A percentile compares a stretch with the other conserved stretches of the same genome.
phyloP scores from a whole-genome alignment of 2,329 filamentous ascomycete species.

The Raffaelea arxii region DNA sequence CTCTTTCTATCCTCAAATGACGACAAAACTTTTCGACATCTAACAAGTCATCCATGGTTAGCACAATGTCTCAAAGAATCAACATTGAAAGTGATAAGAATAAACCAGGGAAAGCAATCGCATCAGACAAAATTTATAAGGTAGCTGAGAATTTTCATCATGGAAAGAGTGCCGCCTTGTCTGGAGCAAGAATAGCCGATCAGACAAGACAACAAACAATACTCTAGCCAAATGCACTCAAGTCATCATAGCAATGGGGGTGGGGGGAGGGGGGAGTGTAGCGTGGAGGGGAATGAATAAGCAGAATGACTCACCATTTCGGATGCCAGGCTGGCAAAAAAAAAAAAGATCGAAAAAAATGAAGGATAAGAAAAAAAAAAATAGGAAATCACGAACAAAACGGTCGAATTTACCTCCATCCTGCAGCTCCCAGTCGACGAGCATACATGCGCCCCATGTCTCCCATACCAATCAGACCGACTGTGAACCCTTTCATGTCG shows the following conservation, averaged over 20 bases:
- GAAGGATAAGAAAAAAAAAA: conserved; percentile 1
- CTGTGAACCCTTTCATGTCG: conserved; percentile 57
- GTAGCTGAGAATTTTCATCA: conserved; percentile 99
- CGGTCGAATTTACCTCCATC: conserved; percentile 71
- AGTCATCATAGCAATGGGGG: conserved; percentile 69
- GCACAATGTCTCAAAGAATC: background rate
- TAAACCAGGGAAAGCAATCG: conserved; percentile 12
- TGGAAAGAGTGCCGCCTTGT: conserved; percentile 57
- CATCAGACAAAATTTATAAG: conserved; percentile 82
- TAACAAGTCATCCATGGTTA: no score
- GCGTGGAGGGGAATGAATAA: no score
- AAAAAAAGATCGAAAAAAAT: background rate
- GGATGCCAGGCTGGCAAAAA: no score
- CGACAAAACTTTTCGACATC: no score
- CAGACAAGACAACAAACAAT: conserved; percentile 57
- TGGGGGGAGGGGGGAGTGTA: background rate
- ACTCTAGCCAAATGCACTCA: conserved; percentile 99
- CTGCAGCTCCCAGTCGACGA: conserved; percentile 74
- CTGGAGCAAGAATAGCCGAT: conserved; percentile 68
- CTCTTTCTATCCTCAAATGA: background rate
- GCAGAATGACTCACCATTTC: conserved; percentile 1
- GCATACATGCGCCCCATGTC: conserved; percentile 99
- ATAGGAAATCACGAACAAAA: background rate
- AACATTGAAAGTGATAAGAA: background rate
- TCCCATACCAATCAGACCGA: conserved; percentile 97